Conservation (phyloP, 2,329 filamentous ascomycete genomes). For the Mariannaea elegans region DNA sequence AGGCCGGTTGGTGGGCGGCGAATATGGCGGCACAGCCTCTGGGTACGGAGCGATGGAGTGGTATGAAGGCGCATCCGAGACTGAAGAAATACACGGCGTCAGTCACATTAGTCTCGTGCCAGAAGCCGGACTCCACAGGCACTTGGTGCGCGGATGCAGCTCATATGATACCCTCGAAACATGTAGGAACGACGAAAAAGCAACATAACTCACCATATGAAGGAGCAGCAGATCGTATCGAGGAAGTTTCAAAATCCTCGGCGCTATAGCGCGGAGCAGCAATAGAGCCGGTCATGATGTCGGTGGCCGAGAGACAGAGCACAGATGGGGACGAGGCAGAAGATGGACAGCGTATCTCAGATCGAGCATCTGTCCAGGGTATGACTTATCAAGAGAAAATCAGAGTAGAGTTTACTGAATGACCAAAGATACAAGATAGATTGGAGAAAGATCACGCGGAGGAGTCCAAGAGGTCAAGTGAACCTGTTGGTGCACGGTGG, state of each 20-base stretch:
- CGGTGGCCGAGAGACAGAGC: constrained; percentile 19
- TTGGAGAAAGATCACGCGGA: constrained; percentile 10
- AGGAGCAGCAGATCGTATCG: constrained; percentile 72
- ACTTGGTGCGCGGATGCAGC: constrained; percentile 3
- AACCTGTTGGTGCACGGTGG: constrained; percentile 24
- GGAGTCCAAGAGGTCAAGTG: constrained; percentile 26
- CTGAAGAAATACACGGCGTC: constrained; percentile 44
- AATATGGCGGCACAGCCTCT: constrained; percentile 62
- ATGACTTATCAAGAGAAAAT: constrained; percentile 22
- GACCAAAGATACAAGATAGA: background rate
- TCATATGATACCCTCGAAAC: constrained; percentile 13
- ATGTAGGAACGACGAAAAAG: constrained; percentile 7
- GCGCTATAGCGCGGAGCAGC: constrained; percentile 48
- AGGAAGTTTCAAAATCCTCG: constrained; percentile 73
- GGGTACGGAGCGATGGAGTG: constrained; percentile 61
- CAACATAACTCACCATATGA: constrained; percentile 65
- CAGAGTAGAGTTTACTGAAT: constrained; percentile 15
- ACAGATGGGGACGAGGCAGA: constrained; percentile 28
- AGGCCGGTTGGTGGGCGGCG: constrained; percentile 45
- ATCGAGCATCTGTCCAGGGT: constrained; percentile 35
- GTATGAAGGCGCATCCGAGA: constrained; percentile 72
- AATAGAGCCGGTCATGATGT: constrained; percentile 45
- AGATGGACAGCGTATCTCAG: constrained; percentile 32
- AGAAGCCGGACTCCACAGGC: constrained; percentile 15
- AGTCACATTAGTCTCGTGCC: constrained; percentile 32